Conservation (phyloP, 768 basidiomycete genomes). For the Paxillus ammoniavirescens region DNA sequence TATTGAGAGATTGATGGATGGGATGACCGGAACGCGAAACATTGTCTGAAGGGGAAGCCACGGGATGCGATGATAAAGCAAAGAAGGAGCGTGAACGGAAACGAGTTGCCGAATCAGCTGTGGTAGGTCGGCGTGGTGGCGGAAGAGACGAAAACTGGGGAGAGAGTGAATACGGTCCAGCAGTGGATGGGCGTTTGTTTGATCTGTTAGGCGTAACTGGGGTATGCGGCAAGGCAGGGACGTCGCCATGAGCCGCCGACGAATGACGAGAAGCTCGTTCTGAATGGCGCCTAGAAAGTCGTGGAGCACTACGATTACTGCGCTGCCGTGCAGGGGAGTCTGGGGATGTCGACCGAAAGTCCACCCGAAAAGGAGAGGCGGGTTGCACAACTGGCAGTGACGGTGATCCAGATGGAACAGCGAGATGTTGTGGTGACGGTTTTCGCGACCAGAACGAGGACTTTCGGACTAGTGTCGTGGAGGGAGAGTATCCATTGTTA, state of each 20-base stretch:
- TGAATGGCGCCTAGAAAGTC: slow-evolving; percentile 47
- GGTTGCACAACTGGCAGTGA: slow-evolving; percentile 41
- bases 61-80: slow-evolving; percentile 20
- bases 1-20: slow-evolving; percentile 14
- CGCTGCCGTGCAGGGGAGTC: slow-evolving; percentile 18
- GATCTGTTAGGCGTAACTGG: slow-evolving; percentile 4
- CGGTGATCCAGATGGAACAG: slow-evolving; percentile 32
- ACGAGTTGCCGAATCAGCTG: slow-evolving; percentile 40
- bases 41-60: slow-evolving; percentile 11
- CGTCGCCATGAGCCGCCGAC: slow-evolving; percentile 5
- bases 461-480: slow-evolving; percentile 50
- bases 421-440: slow-evolving; percentile 29
- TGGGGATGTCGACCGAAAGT: slow-evolving; percentile 22
- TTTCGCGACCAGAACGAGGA: slow-evolving; percentile 69
- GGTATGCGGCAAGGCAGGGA: slow-evolving; percentile 13
- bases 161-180: slow-evolving; percentile 10
- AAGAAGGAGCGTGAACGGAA: slow-evolving; percentile 28
- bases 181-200: slow-evolving; percentile 16
- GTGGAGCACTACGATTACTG: slow-evolving; percentile 19
- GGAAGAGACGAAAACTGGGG: slow-evolving; percentile 18
- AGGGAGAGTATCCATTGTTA: slow-evolving; percentile 19
- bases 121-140: slow-evolving; percentile 36
- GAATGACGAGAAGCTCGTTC: slow-evolving; percentile 24
- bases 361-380: slow-evolving; percentile 42
- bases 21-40: slow-evolving; percentile 2